Evolutionary conservation across 2,329 filamentous ascomycete genomes (phyloP).

Genomic region (Pseudogymnoascus pannorum): DNA sequence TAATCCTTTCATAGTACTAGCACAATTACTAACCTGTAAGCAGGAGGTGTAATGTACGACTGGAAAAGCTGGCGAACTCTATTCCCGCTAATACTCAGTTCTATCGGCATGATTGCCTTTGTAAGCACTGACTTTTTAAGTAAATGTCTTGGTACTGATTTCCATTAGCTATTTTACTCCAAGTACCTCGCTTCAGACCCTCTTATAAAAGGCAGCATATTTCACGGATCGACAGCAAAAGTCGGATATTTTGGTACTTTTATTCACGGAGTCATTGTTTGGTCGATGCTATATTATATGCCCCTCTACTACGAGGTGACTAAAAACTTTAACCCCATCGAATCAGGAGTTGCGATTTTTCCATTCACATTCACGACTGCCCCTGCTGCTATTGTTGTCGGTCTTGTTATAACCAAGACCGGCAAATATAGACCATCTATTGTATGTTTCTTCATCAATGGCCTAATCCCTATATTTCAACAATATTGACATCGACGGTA

Average conservation of each 20-base stretch:
- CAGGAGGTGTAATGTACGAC: slow-evolving; percentile 51
- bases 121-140: slow-evolving; percentile 17
- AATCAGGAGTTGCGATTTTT: slow-evolving; percentile 47
- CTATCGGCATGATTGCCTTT: slow-evolving; percentile 42
- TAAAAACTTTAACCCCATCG: slow-evolving; percentile 43
- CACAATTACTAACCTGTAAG: background rate
- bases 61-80: slow-evolving; percentile 56
- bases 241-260: slow-evolving; percentile 44
- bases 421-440: slow-evolving; percentile 45
- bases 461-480: no score
- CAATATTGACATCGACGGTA: background rate
- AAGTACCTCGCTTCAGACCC: slow-evolving; percentile 30
- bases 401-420: slow-evolving; percentile 46
- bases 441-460: background rate
- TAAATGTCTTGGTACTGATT: no score
- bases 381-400: slow-evolving; percentile 45
- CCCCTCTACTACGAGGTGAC: slow-evolving; percentile 43
- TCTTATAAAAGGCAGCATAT: slow-evolving; percentile 34
- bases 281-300: slow-evolving; percentile 47
- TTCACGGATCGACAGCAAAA: slow-evolving; percentile 39
- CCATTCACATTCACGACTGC: slow-evolving; percentile 56
- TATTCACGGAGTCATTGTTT: slow-evolving; percentile 47
- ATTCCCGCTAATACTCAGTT: slow-evolving; percentile 50
- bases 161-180: slow-evolving; percentile 32
- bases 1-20: background rate